Evolutionary conservation across 2,329 filamentous ascomycete genomes (phyloP).

Genomic region (Escovopsis sp.): DNA sequence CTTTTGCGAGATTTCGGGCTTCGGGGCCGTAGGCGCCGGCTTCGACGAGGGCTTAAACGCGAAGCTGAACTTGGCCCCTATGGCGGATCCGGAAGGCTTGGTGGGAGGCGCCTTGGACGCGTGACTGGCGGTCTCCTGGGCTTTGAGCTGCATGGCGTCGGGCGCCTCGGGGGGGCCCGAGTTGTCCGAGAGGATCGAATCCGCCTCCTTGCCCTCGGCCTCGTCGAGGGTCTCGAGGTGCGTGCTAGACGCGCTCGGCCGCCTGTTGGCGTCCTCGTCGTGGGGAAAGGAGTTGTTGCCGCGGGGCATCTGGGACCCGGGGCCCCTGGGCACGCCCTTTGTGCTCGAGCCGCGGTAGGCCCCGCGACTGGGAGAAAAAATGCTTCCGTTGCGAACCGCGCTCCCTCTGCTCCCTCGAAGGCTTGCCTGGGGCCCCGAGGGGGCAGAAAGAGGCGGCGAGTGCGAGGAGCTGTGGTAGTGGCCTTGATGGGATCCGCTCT

Average conservation of each 20-base stretch:
- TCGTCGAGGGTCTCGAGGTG: conserved; percentile 7
- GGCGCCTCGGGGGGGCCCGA: background rate
- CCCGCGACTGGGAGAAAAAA: conserved; percentile 34
- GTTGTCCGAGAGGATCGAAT: background rate
- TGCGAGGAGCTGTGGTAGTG: conserved; percentile 36
- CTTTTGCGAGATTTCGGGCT: conserved; percentile 52
- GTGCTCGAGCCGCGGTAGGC: conserved; percentile 45
- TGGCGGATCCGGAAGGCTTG: conserved; percentile 31
- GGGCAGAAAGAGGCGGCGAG: conserved; percentile 40
- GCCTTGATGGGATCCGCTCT: conserved; percentile 11
- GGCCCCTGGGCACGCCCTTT: conserved; percentile 58
- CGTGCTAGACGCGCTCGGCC: conserved; percentile 7
- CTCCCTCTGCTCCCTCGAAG: conserved; percentile 37
- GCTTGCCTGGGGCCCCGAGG: conserved; percentile 35
- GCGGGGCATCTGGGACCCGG: conserved; percentile 16
- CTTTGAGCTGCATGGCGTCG: conserved; percentile 3
- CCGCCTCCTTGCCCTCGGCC: conserved; percentile 7
- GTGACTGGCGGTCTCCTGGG: conserved; percentile 37
- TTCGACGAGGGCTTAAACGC: conserved; percentile 69
- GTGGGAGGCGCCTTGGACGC: conserved; percentile 30
- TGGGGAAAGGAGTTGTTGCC: conserved; percentile 3
- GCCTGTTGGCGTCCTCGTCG: conserved; percentile 9
- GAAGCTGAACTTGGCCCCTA: conserved; percentile 70
- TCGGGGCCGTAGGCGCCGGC: conserved; percentile 39
- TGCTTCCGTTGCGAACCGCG: conserved; percentile 41